Evolutionary conservation across 495 filamentous ascomycete species (phyloP), one percentile per base, ranked within the genome.

Genomic region (Hypoxylon lienhwacheense): DNA sequence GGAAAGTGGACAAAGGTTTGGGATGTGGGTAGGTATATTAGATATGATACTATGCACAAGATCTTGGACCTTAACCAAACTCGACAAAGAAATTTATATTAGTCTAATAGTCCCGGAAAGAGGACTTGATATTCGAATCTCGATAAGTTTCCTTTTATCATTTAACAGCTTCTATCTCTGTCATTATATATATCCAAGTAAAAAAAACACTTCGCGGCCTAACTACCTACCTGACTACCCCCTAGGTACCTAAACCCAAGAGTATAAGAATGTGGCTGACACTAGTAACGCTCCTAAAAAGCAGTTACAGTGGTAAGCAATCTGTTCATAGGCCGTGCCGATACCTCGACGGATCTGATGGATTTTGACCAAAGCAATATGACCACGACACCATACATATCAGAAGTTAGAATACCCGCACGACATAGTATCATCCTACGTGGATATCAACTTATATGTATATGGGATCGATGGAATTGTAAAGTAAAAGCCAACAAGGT

Each of bases 341-440:
- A 49, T 50, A 46, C 56, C 56, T 54, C 44, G 20, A 42, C 34
- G 33, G 12, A 32, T 21, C 34, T 44, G 12, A 60, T 26, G 45
- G 42, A 50, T 50, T 54, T 54, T 34, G 43, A 48, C 36, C 7
- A 53, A 43, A 50, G 56, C 46, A 53, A 54, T 40, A 44, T 35
- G 50, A 28, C 56, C 49, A 60, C 56, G 56, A 60, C 56, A 22
- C 49, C 56, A 34, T 46, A 60, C 50, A 60, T 52, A 48, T 33
- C 56, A 56, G 19, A 41, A n/a, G n/a, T n/a, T n/a, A n/a, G n/a
- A n/a, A n/a, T n/a, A n/a, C n/a, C n/a, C n/a, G n/a, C n/a, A 36
- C 29, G 47, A 29, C 29, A 41, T 61, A 47, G 41, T 36, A 56
- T 42, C 21, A 41, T 12, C 35, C 34, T 46, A 16, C 36, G n/a